phyloP scores from a whole-genome alignment of 331 rosid species.

The Erythrophleum ivorense region DNA sequence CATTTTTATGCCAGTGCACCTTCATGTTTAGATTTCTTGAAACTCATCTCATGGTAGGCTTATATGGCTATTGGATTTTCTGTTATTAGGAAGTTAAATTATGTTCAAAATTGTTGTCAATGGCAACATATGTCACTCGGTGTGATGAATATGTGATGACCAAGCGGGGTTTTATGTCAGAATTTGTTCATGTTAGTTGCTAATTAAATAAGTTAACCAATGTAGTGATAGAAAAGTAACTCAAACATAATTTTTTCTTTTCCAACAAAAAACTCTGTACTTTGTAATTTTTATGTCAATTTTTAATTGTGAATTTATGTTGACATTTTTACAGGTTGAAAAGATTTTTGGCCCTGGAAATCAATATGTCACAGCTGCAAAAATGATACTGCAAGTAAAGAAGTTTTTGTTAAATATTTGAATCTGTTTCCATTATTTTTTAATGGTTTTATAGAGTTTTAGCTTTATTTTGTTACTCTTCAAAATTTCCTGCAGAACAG shows the following conservation, averaged over 20 bases:
- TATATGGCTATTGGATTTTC: conserved; percentile 3
- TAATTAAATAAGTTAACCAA: background rate
- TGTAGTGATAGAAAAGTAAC: conserved; percentile 7
- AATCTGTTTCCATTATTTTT: background rate
- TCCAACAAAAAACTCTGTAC: background rate
- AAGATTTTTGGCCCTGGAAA: conserved; percentile 95
- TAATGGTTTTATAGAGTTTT: background rate
- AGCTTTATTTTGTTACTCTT: background rate
- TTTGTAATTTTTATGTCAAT: background rate
- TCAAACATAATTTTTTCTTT: conserved; percentile 7
- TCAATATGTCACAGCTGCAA: conserved; percentile 97
- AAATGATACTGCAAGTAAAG: conserved; percentile 94
- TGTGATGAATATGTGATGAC: conserved; percentile 14
- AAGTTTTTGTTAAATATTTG: conserved; percentile 2
- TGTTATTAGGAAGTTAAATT: conserved; percentile 11
- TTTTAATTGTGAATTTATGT: conserved; percentile 22
- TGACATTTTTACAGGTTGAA: conserved; percentile 65
- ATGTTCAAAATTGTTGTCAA: background rate
- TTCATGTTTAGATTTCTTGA: conserved; percentile 24
- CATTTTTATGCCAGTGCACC: conserved; percentile 9
- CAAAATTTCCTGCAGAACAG: conserved; percentile 65
- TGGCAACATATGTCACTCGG: background rate
- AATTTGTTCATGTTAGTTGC: background rate
- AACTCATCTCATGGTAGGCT: conserved; percentile 8
- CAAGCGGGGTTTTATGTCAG: background rate